Evolutionary conservation across 441 rosid species (phyloP).

Genomic region (Mallotus repandus): DNA sequence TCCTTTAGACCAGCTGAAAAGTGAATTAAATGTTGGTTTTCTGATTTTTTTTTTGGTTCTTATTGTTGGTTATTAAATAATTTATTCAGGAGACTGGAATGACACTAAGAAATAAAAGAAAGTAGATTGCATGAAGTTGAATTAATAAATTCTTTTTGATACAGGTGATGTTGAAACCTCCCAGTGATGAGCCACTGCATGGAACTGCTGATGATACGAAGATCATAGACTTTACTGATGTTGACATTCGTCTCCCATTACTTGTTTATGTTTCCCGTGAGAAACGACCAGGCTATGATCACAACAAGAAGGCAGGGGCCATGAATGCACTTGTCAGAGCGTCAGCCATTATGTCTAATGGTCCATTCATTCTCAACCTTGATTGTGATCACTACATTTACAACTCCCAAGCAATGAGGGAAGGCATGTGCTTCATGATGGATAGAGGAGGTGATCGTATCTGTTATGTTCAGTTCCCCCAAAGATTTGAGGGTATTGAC

Average conservation of each 20-base stretch:
- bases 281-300: slow-evolving; percentile 91
- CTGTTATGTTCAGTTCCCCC: slow-evolving; percentile 94
- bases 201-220: slow-evolving; percentile 58
- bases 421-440: slow-evolving; percentile 99
- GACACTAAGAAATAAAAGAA: not conserved
- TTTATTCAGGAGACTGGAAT: not conserved
- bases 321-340: slow-evolving; percentile 95
- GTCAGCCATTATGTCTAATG: slow-evolving; percentile 92
- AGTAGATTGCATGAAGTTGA: not conserved
- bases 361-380: slow-evolving; percentile 87
- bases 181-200: slow-evolving; percentile 70
- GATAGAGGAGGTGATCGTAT: slow-evolving; percentile 88
- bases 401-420: slow-evolving; percentile 83
- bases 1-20: not conserved
- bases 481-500: slow-evolving; percentile 90
- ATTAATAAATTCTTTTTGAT: slow-evolving; percentile 11
- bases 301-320: slow-evolving; percentile 95
- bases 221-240: slow-evolving; percentile 63
- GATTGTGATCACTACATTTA: slow-evolving; percentile 93
- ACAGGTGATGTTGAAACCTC: slow-evolving; percentile 89
- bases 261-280: slow-evolving; percentile 92
- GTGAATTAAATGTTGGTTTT: not conserved
- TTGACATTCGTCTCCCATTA: slow-evolving; percentile 78
- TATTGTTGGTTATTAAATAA: not conserved
- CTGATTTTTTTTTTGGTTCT: no score